Conservation (phyloP, 306 rosid species). For the Cucumis melo region DNA sequence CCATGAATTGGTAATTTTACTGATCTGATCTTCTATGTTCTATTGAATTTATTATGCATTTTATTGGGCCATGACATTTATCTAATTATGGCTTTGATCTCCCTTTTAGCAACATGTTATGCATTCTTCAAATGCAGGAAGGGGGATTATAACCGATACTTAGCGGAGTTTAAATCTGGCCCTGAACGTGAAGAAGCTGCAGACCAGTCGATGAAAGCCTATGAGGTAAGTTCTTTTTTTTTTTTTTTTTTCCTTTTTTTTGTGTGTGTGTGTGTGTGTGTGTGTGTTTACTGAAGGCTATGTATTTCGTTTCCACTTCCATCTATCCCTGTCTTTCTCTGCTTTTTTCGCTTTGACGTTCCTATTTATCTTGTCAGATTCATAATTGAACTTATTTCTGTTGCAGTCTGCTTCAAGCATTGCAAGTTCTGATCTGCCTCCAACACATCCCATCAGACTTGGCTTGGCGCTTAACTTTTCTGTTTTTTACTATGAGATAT, state of each 20-base stretch:
- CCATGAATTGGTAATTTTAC: background rate
- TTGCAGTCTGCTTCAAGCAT: background rate
- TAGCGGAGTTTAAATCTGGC: conserved; percentile 31
- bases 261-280: too few relatives aligned
- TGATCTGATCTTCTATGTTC: background rate
- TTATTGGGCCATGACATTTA: background rate
- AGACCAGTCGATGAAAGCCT: conserved; percentile 30
- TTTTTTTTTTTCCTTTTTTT: background rate
- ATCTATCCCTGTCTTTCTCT: background rate
- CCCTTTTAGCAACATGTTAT: background rate
- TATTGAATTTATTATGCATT: background rate
- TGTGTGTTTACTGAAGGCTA: background rate
- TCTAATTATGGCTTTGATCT: background rate
- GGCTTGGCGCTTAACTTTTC: conserved; percentile 63
- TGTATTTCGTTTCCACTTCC: background rate
- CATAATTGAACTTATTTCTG: background rate
- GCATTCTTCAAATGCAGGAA: background rate
- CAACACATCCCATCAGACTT: conserved; percentile 52
- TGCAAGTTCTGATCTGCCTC: conserved; percentile 30
- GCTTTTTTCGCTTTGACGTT: background rate
- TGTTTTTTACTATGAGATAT: conserved; percentile 65
- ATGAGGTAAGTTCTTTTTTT: conserved; percentile 17
- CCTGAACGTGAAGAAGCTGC: conserved; percentile 29
- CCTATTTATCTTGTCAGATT: background rate
- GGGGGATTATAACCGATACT: conserved; percentile 39